A percentile compares a stretch with the other conserved stretches of the same genome.
Evolutionary conservation across 768 basidiomycete genomes (phyloP).

Genomic region (Xerocomellus amylosporus): DNA sequence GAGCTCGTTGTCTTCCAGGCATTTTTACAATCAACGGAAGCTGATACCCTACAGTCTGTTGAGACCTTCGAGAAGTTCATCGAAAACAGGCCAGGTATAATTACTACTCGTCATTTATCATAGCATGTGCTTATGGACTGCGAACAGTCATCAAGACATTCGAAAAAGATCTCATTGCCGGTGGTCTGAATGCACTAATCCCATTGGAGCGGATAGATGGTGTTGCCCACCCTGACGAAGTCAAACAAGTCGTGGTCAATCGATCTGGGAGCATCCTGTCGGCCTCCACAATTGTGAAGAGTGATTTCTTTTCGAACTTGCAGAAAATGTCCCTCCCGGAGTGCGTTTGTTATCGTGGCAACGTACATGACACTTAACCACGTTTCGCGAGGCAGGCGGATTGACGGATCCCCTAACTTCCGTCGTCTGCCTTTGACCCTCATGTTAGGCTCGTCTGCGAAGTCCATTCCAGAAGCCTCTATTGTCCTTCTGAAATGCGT

Average conservation of each 20-base stretch:
- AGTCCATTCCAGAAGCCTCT: slow-evolving; percentile 30
- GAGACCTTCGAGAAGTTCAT: slow-evolving; percentile 83
- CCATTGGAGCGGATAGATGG: slow-evolving; percentile 78
- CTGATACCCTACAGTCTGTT: slow-evolving; percentile 74
- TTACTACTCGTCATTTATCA: not conserved
- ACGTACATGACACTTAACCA: slow-evolving; percentile 1
- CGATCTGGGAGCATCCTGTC: slow-evolving; percentile 85
- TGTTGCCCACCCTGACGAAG: slow-evolving; percentile 87
- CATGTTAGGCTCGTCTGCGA: slow-evolving; percentile 21
- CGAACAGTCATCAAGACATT: slow-evolving; percentile 87
- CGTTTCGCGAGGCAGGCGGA: slow-evolving; percentile 49
- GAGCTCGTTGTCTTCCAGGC: slow-evolving; percentile 87
- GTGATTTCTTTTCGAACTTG: slow-evolving; percentile 88
- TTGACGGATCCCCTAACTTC: slow-evolving; percentile 95
- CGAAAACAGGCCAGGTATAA: slow-evolving; percentile 74
- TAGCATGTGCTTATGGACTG: not conserved
- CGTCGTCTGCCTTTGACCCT: slow-evolving; percentile 72
- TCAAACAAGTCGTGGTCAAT: slow-evolving; percentile 78
- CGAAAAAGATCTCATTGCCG: slow-evolving; percentile 79
- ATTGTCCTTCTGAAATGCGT: slow-evolving; percentile 35
- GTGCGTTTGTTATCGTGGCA: slow-evolving; percentile 40
- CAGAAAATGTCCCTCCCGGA: slow-evolving; percentile 98
- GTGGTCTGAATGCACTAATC: slow-evolving; percentile 75
- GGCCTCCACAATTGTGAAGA: slow-evolving; percentile 91
- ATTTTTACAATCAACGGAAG: slow-evolving; percentile 76